Conservation (phyloP, 1,284 basidiomycete species). For the Xanthoconium separans region DNA sequence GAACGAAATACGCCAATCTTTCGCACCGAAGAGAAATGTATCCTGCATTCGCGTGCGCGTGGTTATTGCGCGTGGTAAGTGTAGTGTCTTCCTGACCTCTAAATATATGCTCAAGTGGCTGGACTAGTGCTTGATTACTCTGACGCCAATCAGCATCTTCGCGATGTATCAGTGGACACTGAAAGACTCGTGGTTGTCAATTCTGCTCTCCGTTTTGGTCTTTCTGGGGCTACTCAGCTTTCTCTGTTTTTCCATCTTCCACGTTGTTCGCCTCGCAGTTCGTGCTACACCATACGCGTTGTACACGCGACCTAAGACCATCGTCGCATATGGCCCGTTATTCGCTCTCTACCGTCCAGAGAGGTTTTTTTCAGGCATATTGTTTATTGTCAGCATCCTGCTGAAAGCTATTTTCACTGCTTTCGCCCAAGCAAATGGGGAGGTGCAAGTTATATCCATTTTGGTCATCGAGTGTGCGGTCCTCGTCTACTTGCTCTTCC, state of each 20-base stretch:
- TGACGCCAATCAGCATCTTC: constrained; percentile 74
- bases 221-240: constrained; percentile 55
- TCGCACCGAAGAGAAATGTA: constrained; percentile 41
- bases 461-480: constrained; percentile 67
- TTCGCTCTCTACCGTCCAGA: constrained; percentile 54
- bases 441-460: constrained; percentile 71
- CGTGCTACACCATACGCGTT: constrained; percentile 38
- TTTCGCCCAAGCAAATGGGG: constrained; percentile 63
- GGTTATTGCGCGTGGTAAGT: constrained; percentile 61
- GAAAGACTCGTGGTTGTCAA: constrained; percentile 79
- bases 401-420: constrained; percentile 73
- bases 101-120: constrained; percentile 5
- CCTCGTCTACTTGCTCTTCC: constrained; percentile 52
- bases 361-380: constrained; percentile 58
- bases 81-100: neutral
- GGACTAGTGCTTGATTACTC: constrained; percentile 57
- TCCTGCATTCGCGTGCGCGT: constrained; percentile 50
- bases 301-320: constrained; percentile 36
- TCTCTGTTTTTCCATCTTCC: constrained; percentile 46
- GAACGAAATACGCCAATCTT: constrained; percentile 21
- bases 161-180: constrained; percentile 88
- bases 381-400: constrained; percentile 55
- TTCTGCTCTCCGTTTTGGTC: constrained; percentile 64
- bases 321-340: constrained; percentile 46
- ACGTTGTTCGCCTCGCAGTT: constrained; percentile 44